These are phyloP conservation scores for Chaetomium fimeti DNA, from an alignment of 495 filamentous ascomycete species.

Conservation along the genomic window DNA sequence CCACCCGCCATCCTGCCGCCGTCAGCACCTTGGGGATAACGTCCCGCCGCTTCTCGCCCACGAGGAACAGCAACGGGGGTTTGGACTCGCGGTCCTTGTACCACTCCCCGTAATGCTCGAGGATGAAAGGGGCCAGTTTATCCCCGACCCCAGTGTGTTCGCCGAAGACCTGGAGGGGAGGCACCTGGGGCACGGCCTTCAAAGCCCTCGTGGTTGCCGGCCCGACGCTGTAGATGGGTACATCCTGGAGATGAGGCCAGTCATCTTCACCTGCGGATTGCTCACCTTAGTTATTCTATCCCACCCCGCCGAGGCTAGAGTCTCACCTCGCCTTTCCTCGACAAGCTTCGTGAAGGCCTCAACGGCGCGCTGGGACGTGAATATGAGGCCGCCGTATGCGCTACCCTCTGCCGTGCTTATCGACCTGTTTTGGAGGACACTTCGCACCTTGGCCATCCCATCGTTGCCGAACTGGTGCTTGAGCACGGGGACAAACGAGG, in stretches of 20 bases:
- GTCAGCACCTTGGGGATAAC: constrained; percentile 80
- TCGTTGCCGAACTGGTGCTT: constrained; percentile 60
- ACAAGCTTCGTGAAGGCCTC: constrained; percentile 77
- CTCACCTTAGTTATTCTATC: constrained; percentile 27
- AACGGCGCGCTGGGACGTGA: constrained; percentile 92
- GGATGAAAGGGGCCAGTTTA: constrained; percentile 69
- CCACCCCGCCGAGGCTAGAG: constrained; percentile 15
- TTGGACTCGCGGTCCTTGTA: constrained; percentile 43
- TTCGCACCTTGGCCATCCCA: constrained; percentile 43
- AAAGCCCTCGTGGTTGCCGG: constrained; percentile 82
- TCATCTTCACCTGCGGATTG: constrained; percentile 30
- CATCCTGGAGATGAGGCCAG: constrained; percentile 50
- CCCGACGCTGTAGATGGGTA: constrained; percentile 84
- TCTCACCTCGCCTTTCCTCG: constrained; percentile 44
- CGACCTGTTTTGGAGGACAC: constrained; percentile 35
- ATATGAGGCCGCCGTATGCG: constrained; percentile 79
- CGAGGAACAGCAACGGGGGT: constrained; percentile 75
- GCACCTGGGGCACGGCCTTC: constrained; percentile 52
- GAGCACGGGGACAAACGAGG: constrained; percentile 80
- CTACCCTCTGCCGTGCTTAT: constrained; percentile 36
- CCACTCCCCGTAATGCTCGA: constrained; percentile 62
- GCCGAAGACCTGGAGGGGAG: constrained; percentile 61
- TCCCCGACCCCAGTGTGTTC: constrained; percentile 80
- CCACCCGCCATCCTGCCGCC: constrained; percentile 54
- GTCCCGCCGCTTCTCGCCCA: constrained; percentile 82